These are phyloP conservation scores for Magnusiomyces magnusii DNA, from an alignment of 1,139 yeast species.

Conservation along the genomic window DNA sequence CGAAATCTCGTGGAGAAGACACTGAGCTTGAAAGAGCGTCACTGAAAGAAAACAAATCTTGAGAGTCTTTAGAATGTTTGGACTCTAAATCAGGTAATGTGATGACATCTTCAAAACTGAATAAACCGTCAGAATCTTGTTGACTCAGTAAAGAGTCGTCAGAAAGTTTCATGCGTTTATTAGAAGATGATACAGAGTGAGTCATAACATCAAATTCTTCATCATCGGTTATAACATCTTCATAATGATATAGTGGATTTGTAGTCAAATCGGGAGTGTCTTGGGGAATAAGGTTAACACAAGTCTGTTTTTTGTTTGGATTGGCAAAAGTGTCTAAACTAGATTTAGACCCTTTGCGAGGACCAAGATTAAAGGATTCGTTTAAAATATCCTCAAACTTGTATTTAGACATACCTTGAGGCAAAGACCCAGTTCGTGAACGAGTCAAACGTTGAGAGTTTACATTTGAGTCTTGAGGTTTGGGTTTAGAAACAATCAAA, in stretches of 20 bases:
- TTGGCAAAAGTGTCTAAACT: no score
- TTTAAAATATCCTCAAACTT: neutral
- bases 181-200: neutral
- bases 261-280: neutral
- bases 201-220: neutral
- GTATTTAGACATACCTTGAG: neutral
- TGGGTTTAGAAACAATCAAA: neutral
- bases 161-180: neutral
- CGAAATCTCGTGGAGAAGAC: conserved; percentile 5
- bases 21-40: conserved; percentile 1
- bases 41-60: conserved; percentile 1
- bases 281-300: neutral
- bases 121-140: neutral
- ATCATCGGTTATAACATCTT: no score
- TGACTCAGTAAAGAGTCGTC: neutral
- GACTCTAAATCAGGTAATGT: neutral
- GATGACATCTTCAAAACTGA: neutral
- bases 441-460: neutral
- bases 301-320: neutral
- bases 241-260: no score
- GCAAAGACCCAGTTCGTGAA: neutral
- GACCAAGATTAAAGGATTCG: neutral
- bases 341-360: neutral
- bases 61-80: neutral
- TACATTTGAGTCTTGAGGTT: neutral